Evolutionary conservation across 179 eudicot species (phyloP).

Genomic region (Spinacia oleracea): DNA sequence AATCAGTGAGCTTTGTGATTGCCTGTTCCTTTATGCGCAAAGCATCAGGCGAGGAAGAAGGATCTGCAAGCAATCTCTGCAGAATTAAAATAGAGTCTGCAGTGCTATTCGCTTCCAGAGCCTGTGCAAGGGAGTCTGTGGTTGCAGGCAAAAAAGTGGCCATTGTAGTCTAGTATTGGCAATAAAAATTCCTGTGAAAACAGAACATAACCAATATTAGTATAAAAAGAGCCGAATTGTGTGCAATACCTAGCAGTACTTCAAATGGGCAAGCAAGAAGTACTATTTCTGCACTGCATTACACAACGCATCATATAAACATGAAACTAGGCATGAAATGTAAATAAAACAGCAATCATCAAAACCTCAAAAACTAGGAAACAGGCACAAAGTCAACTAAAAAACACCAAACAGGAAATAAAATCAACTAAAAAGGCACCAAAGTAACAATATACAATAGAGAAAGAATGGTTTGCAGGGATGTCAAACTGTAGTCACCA

Average conservation of each 20-base stretch:
- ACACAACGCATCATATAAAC: neutral
- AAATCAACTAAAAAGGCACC: neutral
- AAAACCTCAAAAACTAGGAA: too few species aligned
- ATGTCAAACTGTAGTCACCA: neutral
- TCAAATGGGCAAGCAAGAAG: neutral
- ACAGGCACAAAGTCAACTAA: too few species aligned
- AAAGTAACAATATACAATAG: too few species aligned
- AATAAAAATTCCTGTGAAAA: neutral
- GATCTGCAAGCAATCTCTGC: constrained; percentile 64
- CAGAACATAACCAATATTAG: neutral
- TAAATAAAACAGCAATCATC: too few species aligned
- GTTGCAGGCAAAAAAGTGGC: constrained; percentile 71
- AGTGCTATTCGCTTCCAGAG: constrained; percentile 63
- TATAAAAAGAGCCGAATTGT: neutral
- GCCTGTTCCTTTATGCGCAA: constrained; percentile 82
- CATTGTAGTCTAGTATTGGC: constrained; percentile 36
- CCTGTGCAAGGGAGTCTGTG: constrained; percentile 66
- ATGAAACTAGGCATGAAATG: too few species aligned
- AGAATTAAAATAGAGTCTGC: constrained; percentile 80
- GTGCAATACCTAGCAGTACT: neutral
- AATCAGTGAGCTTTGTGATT: constrained; percentile 68
- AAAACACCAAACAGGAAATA: neutral
- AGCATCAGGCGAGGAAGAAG: constrained; percentile 80
- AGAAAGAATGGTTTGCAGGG: too few species aligned
- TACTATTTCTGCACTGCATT: neutral